Evolutionary conservation across 1,284 basidiomycete species (phyloP), one percentile per base, ranked within the genome.

Genomic region (Porphyrellus sp.): DNA sequence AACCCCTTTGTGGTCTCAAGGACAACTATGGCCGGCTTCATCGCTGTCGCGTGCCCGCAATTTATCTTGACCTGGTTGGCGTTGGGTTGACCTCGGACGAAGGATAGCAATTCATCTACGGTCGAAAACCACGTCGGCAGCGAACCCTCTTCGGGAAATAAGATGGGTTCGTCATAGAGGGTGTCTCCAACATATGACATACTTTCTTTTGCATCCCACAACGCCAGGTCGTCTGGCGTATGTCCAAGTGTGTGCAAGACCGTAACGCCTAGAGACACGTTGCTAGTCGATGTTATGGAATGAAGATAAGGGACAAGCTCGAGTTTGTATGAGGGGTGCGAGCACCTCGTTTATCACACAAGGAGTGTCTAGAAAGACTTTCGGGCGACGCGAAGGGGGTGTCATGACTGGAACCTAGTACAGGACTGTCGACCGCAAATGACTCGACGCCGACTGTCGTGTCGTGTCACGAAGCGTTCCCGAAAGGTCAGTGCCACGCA

Each of bases 141-240:
- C 24, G 78, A 76, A 8, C 78, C 80, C 59, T 78, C 75, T 23
- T 67, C 72, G 0, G 79, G 75, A 60, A 82, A 81, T 57, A 81
- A 75, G 59, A 81, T 81, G 5, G 70, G 74, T 33, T 74, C 77
- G 53, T 73, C 79, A 53, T 83, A 82, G 34, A 81, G 62, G 28
- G 78, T 76, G 55, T 83, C 80, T 3, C 80, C 80, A 16, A 79
- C 78, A 43, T 80, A 81, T 0, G 81, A 66, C 76, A 80, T 77
- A 48, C 63, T 63, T 47, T 81, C 79, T 4, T 57, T 59, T 13
- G 61, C 65, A 47, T 81, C 77, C 68, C 79, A 82, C 6, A 80
- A 49, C 1, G 78, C 79, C 18, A 81, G 63, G 55, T 81, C 75
- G 63, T 82, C 81, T 5, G 80, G 81, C 0, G 77, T 81, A 52